These are phyloP conservation scores for Zygotorulaspora chibaensis DNA, from an alignment of 805 yeast genomes.

Conservation along the genomic window DNA sequence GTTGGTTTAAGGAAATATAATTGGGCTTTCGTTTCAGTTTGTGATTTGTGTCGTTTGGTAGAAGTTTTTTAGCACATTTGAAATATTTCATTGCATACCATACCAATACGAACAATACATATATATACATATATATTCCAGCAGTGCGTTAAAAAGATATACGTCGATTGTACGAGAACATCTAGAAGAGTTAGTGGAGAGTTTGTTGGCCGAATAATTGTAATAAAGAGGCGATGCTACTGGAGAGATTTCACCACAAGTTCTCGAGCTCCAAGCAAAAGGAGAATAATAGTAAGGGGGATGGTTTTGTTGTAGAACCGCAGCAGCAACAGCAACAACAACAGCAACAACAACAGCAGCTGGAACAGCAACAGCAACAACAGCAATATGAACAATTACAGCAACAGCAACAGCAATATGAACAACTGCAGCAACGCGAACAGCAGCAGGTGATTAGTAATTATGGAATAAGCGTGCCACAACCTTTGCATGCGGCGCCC, in stretches of 20 bases:
- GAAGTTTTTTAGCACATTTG: too few species aligned
- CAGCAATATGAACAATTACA: neutral
- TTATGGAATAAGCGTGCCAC: slow-evolving; percentile 5
- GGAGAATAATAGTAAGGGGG: neutral
- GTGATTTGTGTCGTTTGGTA: too few species aligned
- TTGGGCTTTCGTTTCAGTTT: too few species aligned
- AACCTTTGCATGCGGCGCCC: slow-evolving; percentile 1
- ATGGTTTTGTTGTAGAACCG: neutral
- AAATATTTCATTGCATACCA: too few species aligned
- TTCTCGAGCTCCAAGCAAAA: slow-evolving; percentile 15
- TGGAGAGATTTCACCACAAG: slow-evolving; percentile 21
- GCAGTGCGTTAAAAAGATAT: neutral
- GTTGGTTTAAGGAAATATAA: too few species aligned
- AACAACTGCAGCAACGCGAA: slow-evolving; percentile 7
- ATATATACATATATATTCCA: neutral
- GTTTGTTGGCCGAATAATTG: neutral
- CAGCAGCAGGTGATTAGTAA: neutral
- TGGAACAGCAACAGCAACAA: neutral
- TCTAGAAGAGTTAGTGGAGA: too few species aligned
- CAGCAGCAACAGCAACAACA: neutral
- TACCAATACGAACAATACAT: too few species aligned
- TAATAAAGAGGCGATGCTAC: slow-evolving; percentile 11
- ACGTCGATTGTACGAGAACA: too few species aligned
- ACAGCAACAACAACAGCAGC: neutral
- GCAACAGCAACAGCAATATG: slow-evolving; percentile 9